phyloP scores from a whole-genome alignment of 2,329 filamentous ascomycete species.

The Alternaria alternata region DNA sequence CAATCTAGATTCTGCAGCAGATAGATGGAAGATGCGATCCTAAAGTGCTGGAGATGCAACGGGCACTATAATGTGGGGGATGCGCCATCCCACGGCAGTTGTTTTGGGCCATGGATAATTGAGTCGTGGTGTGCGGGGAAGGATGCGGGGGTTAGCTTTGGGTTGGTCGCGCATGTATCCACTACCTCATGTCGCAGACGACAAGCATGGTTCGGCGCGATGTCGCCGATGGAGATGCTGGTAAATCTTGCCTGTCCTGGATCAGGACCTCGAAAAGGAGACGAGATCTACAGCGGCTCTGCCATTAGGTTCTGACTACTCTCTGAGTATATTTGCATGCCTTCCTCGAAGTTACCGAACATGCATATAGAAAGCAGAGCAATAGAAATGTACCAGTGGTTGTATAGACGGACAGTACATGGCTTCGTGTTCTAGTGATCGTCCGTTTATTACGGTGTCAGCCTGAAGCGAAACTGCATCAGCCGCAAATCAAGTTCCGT shows the following conservation, averaged over 20 bases:
- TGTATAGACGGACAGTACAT: neutral
- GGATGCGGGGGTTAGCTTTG: conserved; percentile 8
- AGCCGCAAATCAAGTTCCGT: neutral
- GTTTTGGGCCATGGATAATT: neutral
- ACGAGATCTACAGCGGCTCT: conserved; percentile 1
- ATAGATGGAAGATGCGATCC: neutral
- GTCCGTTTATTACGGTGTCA: neutral
- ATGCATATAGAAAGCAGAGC: too few species aligned
- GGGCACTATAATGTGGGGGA: conserved; percentile 17
- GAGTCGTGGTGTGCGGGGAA: conserved; percentile 21
- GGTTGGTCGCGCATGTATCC: neutral
- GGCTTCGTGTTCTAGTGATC: neutral
- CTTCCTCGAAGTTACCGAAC: neutral
- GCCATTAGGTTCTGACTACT: neutral
- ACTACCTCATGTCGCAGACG: neutral
- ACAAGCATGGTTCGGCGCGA: conserved; percentile 6
- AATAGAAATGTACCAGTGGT: neutral
- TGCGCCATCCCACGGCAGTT: conserved; percentile 7
- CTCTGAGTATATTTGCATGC: too few species aligned
- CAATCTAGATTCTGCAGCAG: neutral
- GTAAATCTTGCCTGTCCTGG: neutral
- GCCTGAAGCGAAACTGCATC: neutral
- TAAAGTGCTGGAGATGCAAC: neutral
- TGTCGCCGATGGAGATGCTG: conserved; percentile 3
- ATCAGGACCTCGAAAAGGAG: neutral